Base-by-base conservation (phyloP, 2,329 filamentous ascomycete genomes). In the Venturiaceae sp. region DNA sequence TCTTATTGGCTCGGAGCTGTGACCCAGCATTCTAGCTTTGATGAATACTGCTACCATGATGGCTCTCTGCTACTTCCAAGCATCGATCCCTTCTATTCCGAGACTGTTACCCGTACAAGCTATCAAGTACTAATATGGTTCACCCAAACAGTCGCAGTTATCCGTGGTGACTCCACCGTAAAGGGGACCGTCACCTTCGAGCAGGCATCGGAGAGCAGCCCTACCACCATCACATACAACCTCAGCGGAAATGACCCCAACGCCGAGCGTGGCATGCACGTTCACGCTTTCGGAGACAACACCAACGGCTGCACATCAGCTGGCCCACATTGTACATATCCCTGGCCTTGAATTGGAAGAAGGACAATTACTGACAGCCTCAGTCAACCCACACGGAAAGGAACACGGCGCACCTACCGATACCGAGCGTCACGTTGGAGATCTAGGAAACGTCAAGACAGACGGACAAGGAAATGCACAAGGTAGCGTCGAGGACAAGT, bases 291-390 rank as follows among this genome's bases (percentile, higher is more conserved):
- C 72, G 94, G 94, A 75, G 94, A 97, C 84, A 97, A 97, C 84
- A 97, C 94, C 83, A 99, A 99, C 80, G 94, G 94, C 76, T 99
- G 94, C 88, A 97, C 92, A 66, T 95, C 89, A 66, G 94, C 94
- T 66, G 94, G 94, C 58, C 92, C 94, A 77, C 94, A 99, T 82
- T 99, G 91, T 95, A 80, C 74, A 41, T 50, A 21, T 23, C 34
- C 14, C 37, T 46, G 41, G 23, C 21, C 32, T 41, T 41, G 11
- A 34, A 1, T 14, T 6, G 23, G 28, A 21, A 41, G 56, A 52
- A 39, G n/a, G 23, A 52, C 21, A 54, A 53, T 61, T 60, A 14
- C 23, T 41, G 23, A 34, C 53, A 30, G 13, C 7, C 32, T 21
- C 33, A 58, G 57, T 96, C 88, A 99, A 99, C 86, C 94, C 94